Conservation (phyloP, 257 asterid genomes). For the Scutellaria baicalensis region DNA sequence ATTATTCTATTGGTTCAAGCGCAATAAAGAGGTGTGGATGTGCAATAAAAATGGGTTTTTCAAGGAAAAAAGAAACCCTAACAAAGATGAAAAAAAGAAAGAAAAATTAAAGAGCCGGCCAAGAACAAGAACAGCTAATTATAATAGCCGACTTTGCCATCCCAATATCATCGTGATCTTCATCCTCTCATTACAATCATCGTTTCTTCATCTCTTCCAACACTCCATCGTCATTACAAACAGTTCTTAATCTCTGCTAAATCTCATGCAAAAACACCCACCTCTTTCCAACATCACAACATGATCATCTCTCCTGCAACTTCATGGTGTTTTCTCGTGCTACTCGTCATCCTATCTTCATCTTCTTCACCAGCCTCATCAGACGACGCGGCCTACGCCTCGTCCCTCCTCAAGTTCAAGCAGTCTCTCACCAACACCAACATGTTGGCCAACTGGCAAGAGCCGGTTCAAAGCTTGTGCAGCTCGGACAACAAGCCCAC, state of each 20-base stretch:
- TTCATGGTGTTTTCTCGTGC: conserved; percentile 1
- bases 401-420: conserved; percentile 39
- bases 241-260: neutral
- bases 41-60: no score
- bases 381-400: conserved; percentile 9
- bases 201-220: neutral
- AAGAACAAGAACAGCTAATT: conserved; percentile 33
- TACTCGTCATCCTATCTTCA: neutral
- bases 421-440: conserved; percentile 34
- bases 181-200: conserved; percentile 16
- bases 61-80: neutral
- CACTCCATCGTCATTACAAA: neutral
- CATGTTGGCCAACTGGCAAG: conserved; percentile 34
- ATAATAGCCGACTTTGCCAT: conserved; percentile 20
- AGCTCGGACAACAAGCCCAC: conserved; percentile 13
- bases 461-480: conserved; percentile 17
- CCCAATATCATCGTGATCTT: conserved; percentile 19
- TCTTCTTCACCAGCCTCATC: neutral
- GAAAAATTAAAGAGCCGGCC: conserved; percentile 32
- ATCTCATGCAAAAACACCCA: neutral
- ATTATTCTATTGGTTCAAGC: no score
- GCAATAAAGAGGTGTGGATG: no score
- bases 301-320: no score
- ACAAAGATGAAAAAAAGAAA: neutral
- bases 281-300: neutral